These are phyloP conservation scores for Orbilia quercus DNA, from an alignment of 2,329 filamentous ascomycete genomes.

Conservation along the genomic window DNA sequence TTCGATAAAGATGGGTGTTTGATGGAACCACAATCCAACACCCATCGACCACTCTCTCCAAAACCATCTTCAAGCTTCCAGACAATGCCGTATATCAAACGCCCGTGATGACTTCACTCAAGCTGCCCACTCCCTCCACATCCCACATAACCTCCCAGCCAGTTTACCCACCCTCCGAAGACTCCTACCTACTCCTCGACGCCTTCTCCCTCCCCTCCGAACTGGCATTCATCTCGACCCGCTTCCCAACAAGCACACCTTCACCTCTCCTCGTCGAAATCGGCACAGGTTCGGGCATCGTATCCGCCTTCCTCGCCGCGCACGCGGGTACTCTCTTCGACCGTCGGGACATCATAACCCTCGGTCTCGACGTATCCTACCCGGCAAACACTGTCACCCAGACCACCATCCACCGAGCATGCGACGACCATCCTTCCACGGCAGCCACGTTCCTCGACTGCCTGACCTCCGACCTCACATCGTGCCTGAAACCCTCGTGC, in stretches of 20 bases:
- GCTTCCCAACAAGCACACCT: constrained; percentile 68
- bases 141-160: constrained; percentile 88
- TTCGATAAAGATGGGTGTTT: no score
- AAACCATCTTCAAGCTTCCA: constrained; percentile 4
- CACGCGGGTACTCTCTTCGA: constrained; percentile 80
- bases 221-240: constrained; percentile 73
- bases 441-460: constrained; percentile 72
- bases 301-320: constrained; percentile 86
- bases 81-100: constrained; percentile 43
- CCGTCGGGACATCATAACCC: constrained; percentile 74
- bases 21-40: not conserved
- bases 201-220: constrained; percentile 81
- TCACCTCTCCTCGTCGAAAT: constrained; percentile 81
- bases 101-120: constrained; percentile 52
- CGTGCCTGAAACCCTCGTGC: constrained; percentile 69
- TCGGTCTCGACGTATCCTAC: constrained; percentile 85
- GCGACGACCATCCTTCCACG: constrained; percentile 61
- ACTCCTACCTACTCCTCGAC: constrained; percentile 93
- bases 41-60: not conserved
- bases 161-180: constrained; percentile 94
- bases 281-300: constrained; percentile 90
- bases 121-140: constrained; percentile 87
- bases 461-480: constrained; percentile 76
- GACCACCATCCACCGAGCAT: constrained; percentile 69
- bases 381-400: constrained; percentile 79